phyloP scores from a whole-genome alignment of 345 rosid genomes.

The Populus ilicifolia region DNA sequence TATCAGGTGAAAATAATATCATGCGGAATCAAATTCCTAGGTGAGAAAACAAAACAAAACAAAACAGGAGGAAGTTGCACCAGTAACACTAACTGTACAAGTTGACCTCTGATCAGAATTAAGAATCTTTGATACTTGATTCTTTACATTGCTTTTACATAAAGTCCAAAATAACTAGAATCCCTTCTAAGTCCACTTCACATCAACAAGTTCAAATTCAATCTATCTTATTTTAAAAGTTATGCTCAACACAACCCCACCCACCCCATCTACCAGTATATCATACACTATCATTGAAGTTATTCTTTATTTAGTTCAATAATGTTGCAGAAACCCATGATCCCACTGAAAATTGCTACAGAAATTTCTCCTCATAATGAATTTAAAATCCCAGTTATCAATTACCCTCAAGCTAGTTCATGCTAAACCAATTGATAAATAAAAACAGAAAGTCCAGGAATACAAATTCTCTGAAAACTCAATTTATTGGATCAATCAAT shows the following conservation, averaged over 20 bases:
- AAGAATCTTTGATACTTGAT: slow-evolving; percentile 5
- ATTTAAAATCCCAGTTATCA: not conserved
- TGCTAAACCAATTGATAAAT: not conserved
- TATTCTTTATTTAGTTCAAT: not conserved
- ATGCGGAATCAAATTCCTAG: not conserved
- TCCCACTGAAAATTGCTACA: not conserved
- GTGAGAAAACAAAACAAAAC: not conserved
- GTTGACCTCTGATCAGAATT: not conserved
- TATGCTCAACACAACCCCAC: not conserved
- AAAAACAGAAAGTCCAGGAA: not conserved
- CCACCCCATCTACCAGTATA: not conserved
- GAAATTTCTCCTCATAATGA: not conserved
- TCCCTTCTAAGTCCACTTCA: not conserved
- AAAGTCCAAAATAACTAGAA: not conserved
- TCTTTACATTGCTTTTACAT: not conserved
- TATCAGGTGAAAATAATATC: not conserved
- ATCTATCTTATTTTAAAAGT: not conserved
- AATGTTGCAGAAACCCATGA: not conserved
- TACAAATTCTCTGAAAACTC: not conserved
- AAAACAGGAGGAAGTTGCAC: not conserved
- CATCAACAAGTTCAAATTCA: not conserved
- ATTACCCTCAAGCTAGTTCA: not conserved
- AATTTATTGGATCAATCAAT: not conserved
- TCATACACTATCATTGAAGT: not conserved
- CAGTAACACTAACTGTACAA: not conserved